Base-by-base conservation (phyloP, 768 basidiomycete species). In the Rhodotorula toruloides region DNA sequence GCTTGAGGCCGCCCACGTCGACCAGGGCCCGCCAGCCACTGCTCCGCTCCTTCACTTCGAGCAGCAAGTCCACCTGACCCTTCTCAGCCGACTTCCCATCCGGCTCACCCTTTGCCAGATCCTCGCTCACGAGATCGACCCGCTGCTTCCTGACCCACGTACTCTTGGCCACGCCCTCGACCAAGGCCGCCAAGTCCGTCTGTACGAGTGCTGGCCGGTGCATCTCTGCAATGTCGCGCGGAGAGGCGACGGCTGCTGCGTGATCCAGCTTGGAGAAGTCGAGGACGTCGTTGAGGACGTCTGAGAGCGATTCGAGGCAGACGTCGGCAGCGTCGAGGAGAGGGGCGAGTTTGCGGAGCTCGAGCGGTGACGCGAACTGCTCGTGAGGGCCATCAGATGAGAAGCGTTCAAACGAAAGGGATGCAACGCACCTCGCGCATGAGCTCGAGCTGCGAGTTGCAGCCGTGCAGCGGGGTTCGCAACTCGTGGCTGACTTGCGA, bases 231-330 rank as follows among this genome's bases (percentile, higher is more conserved):
- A 39, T 43, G 22, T 66, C 59, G 19, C 25, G 34, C 6, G 34
- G 19, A 3, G 69, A 50, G 3, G 25, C 43, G 37, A 27, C 25
- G 32, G 4, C n/a, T 36, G 2, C 11, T 70, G 63, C 29, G 36
- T 52, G 36, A n/a, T n/a, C n/a, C n/a, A 70, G 57, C 57, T 70
- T 70, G n/a, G 48, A 44, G 48, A 66, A 67, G 31, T 70, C 69
- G 61, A 70, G 63, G 1, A 54, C 56, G 53, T 70, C 68, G 37
- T 70, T 49, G 21, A 70, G 61, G 12, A 70, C 69, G 11, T 62
- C 61, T 3, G 58, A 58, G 1, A 70, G 43, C 9, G 52, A 60
- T 32, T 65, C 69, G 37, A 64, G 37, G 52, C 65, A 61, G n/a
- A 55, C 32, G 7, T 67, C 70, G 32, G 65, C 65, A 4, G 63